Conservation (phyloP, 2,329 filamentous ascomycete species). For the Alternaria tenuissima region DNA sequence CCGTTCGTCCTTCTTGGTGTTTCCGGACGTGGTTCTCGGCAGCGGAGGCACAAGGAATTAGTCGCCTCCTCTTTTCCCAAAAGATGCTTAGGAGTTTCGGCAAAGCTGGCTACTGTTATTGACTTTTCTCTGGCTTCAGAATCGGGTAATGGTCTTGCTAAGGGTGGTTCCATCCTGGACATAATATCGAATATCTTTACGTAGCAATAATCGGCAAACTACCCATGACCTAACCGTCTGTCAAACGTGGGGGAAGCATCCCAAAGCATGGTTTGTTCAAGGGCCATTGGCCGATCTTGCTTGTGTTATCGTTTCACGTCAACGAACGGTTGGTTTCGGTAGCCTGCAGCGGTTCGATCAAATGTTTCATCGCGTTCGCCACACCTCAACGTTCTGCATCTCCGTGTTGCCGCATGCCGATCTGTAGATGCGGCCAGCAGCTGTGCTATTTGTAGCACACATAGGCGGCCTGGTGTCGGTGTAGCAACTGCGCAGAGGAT, state of each 20-base stretch:
- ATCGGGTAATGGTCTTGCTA: constrained; percentile 22
- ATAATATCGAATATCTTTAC: constrained; percentile 36
- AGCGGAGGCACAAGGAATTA: constrained; percentile 31
- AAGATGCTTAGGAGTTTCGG: constrained; percentile 28
- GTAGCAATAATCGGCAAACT: constrained; percentile 26
- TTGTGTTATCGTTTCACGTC: constrained; percentile 35
- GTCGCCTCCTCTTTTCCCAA: constrained; percentile 24
- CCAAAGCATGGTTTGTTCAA: constrained; percentile 20
- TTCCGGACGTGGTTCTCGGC: constrained; percentile 35
- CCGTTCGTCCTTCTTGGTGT: constrained; percentile 40
- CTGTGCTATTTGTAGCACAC: constrained; percentile 31
- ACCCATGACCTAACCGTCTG: constrained; percentile 28
- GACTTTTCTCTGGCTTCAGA: constrained; percentile 23
- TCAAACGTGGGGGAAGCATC: constrained; percentile 27
- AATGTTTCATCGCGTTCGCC: constrained; percentile 37
- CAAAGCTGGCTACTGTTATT: constrained; percentile 16
- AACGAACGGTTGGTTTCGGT: constrained; percentile 36
- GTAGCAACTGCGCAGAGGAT: constrained; percentile 11
- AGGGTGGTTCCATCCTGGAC: constrained; percentile 21
- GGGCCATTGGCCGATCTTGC: constrained; percentile 32
- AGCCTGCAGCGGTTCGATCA: constrained; percentile 32
- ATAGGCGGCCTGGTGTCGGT: constrained; percentile 34
- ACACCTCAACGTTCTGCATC: constrained; percentile 25
- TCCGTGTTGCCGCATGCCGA: constrained; percentile 33
- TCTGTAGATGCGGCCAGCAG: constrained; percentile 27